Evolutionary conservation across 2,329 filamentous ascomycete species (phyloP).

Genomic region (Aspergillus phoenicis): DNA sequence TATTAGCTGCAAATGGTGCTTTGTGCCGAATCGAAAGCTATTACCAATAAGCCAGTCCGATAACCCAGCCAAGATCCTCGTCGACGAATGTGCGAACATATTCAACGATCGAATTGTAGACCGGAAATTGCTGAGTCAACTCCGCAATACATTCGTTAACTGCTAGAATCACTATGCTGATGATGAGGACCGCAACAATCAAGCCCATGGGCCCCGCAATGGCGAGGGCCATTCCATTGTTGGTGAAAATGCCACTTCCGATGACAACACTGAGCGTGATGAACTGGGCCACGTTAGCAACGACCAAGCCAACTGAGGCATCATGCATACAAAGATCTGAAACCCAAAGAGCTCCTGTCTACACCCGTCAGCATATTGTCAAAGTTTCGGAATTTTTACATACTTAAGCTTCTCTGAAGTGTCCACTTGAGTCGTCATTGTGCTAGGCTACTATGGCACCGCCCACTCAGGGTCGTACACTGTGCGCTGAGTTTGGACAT

Average conservation of each 20-base stretch:
- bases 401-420: not conserved
- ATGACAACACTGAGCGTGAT: not conserved
- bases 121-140: not conserved
- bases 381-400: not conserved
- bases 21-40: no score
- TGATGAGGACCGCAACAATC: not conserved
- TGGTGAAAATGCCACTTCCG: not conserved
- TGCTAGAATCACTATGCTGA: not conserved
- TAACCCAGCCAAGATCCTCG: not conserved
- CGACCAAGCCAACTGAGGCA: not conserved
- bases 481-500: not conserved
- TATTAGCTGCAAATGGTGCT: not conserved
- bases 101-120: not conserved
- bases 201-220: not conserved
- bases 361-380: not conserved
- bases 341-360: constrained; percentile 1
- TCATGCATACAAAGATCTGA: not conserved
- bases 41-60: not conserved
- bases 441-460: not conserved
- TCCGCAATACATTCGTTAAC: not conserved
- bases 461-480: not conserved
- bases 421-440: not conserved
- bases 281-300: not conserved
- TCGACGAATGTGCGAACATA: not conserved
- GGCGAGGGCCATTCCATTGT: not conserved